Percentiles rank a stretch among this genome's conserved stretches.
These are phyloP conservation scores for Rhynchosporium secalis DNA, from an alignment of 2,329 filamentous ascomycete genomes.

Conservation along the genomic window DNA sequence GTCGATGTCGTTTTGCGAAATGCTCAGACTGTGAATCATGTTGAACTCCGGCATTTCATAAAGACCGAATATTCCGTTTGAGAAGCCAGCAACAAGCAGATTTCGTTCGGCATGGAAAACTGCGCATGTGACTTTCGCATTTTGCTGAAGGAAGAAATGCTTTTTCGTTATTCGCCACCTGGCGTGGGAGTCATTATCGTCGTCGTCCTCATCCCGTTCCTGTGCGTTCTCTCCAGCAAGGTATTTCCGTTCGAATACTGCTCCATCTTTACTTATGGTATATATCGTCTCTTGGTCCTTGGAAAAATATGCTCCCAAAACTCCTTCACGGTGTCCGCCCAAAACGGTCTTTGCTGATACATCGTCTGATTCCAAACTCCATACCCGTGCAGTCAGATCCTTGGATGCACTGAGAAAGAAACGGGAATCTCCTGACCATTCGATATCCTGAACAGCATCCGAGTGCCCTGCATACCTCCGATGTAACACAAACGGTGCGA, in stretches of 20 bases:
- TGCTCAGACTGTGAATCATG: slow-evolving; percentile 87
- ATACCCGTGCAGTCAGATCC: slow-evolving; percentile 90
- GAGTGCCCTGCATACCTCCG: slow-evolving; percentile 86
- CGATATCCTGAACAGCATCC: slow-evolving; percentile 79
- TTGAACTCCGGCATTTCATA: slow-evolving; percentile 97
- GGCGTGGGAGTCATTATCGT: slow-evolving; percentile 65
- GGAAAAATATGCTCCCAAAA: slow-evolving; percentile 96
- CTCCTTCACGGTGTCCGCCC: slow-evolving; percentile 84
- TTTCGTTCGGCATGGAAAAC: slow-evolving; percentile 84
- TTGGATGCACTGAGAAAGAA: slow-evolving; percentile 93
- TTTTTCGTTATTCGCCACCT: slow-evolving; percentile 90
- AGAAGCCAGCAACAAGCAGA: slow-evolving; percentile 95
- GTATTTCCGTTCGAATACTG: slow-evolving; percentile 92
- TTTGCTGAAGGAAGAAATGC: slow-evolving; percentile 92
- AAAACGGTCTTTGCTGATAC: slow-evolving; percentile 88
- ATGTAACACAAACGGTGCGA: slow-evolving; percentile 90
- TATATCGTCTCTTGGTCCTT: slow-evolving; percentile 93
- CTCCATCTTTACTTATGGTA: slow-evolving; percentile 96
- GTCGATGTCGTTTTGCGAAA: slow-evolving; percentile 96
- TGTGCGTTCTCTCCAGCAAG: slow-evolving; percentile 58
- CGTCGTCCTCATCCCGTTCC: slow-evolving; percentile 54
- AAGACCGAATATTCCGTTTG: slow-evolving; percentile 87
- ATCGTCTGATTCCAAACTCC: slow-evolving; percentile 85
- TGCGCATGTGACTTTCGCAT: slow-evolving; percentile 84
- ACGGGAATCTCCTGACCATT: slow-evolving; percentile 94